Conservation (phyloP, 441 rosid genomes). For the Brassica balearica region DNA sequence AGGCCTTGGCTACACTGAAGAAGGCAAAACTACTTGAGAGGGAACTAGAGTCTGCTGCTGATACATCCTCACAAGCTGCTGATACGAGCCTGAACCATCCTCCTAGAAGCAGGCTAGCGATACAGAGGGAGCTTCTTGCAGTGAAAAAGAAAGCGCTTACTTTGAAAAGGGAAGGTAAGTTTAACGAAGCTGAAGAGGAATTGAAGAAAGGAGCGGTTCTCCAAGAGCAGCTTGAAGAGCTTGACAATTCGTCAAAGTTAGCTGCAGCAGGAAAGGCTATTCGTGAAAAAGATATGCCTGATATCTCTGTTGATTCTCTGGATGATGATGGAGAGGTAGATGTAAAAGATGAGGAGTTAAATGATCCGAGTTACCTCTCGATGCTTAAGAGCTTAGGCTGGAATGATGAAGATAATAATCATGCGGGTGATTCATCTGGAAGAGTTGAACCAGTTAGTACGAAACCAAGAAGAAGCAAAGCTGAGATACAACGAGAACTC, state of each 20-base stretch:
- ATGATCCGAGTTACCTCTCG: conserved; percentile 69
- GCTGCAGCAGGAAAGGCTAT: conserved; percentile 40
- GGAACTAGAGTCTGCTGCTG: conserved; percentile 55
- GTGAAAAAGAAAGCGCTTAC: conserved; percentile 81
- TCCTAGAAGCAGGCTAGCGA: conserved; percentile 59
- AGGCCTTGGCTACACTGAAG: conserved; percentile 78
- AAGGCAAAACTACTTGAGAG: conserved; percentile 79
- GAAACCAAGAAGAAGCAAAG: conserved; percentile 64
- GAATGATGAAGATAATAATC: conserved; percentile 61
- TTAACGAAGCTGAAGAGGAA: conserved; percentile 78
- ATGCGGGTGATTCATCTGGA: conserved; percentile 32
- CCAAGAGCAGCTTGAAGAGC: conserved; percentile 76
- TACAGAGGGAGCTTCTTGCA: conserved; percentile 82
- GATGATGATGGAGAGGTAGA: conserved; percentile 57
- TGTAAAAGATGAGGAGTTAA: conserved; percentile 74
- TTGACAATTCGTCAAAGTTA: conserved; percentile 54
- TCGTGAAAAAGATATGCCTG: conserved; percentile 42
- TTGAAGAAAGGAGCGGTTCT: conserved; percentile 70
- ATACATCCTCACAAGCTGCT: conserved; percentile 39
- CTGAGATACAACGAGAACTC: conserved; percentile 86
- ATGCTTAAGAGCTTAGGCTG: conserved; percentile 70
- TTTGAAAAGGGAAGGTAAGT: conserved; percentile 78
- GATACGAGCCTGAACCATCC: conserved; percentile 43
- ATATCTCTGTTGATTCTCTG: conserved; percentile 35
- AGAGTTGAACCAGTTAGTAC: conserved; percentile 40